A percentile compares a stretch with the other conserved stretches of the same genome.
Evolutionary conservation across 805 yeast genomes (phyloP).

Genomic region (Sungouiella blattae): DNA sequence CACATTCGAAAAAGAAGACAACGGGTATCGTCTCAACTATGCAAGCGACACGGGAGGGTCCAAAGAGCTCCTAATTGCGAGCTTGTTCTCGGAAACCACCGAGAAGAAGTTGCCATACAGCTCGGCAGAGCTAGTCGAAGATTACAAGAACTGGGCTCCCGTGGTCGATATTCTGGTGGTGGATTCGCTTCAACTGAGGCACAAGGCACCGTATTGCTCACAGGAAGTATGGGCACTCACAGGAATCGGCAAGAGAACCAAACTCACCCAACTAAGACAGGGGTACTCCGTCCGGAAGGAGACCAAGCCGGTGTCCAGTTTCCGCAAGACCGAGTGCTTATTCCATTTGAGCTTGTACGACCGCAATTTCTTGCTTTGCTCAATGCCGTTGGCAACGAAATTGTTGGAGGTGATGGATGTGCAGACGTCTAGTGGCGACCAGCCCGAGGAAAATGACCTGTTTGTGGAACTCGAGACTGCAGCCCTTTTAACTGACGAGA

Average conservation of each 20-base stretch:
- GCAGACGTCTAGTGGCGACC: constrained; percentile 20
- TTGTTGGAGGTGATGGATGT: constrained; percentile 31
- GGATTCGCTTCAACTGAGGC: constrained; percentile 21
- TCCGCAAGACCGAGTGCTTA: constrained; percentile 28
- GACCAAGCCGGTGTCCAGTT: constrained; percentile 23
- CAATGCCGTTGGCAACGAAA: constrained; percentile 36
- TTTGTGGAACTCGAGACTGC: constrained; percentile 25
- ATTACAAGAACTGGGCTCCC: constrained; percentile 48
- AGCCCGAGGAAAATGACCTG: constrained; percentile 20
- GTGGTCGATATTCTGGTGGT: constrained; percentile 38
- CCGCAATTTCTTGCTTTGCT: constrained; percentile 26
- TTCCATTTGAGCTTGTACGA: constrained; percentile 16
- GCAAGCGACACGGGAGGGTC: constrained; percentile 41
- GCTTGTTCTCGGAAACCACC: constrained; percentile 11
- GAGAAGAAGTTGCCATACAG: constrained; percentile 18
- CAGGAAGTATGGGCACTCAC: constrained; percentile 45
- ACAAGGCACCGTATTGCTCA: constrained; percentile 13
- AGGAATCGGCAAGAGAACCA: constrained; percentile 33
- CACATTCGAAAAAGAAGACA: constrained; percentile 18
- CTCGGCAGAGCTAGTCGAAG: constrained; percentile 21
- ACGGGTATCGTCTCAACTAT: constrained; percentile 27
- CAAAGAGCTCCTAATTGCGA: constrained; percentile 28
- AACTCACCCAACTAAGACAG: constrained; percentile 27
- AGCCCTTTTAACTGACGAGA: constrained; percentile 9
- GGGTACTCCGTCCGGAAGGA: constrained; percentile 29